Conservation (phyloP, 192 early-diverging fungal species). For the Backusella tuberculispora region DNA sequence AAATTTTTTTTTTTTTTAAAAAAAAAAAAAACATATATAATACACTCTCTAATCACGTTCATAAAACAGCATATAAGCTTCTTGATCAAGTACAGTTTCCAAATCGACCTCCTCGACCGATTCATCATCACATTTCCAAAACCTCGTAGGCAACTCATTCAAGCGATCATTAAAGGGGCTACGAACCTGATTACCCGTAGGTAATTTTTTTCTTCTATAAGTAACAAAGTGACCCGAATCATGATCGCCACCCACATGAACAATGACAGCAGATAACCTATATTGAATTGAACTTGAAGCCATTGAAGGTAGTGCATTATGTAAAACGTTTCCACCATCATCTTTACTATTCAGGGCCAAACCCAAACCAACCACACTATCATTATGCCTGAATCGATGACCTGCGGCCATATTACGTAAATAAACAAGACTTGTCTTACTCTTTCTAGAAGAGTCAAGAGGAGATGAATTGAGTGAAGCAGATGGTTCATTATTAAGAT, state of each 20-base stretch:
- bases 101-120: slow-evolving; percentile 67
- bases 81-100: slow-evolving; percentile 61
- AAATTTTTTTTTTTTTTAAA: too few relatives aligned
- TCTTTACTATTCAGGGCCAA: slow-evolving; percentile 20
- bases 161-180: slow-evolving; percentile 2
- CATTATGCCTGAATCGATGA: background rate
- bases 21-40: background rate
- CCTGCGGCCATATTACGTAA: slow-evolving; percentile 32
- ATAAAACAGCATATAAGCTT: slow-evolving; percentile 79
- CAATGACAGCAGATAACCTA: slow-evolving; percentile 74
- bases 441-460: background rate
- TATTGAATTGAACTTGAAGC: slow-evolving; percentile 53
- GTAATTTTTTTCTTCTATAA: slow-evolving; percentile 65
- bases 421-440: slow-evolving; percentile 36
- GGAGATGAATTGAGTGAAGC: slow-evolving; percentile 11
- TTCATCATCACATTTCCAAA: slow-evolving; percentile 75
- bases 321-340: slow-evolving; percentile 10
- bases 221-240: slow-evolving; percentile 90
- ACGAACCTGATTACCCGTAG: slow-evolving; percentile 36
- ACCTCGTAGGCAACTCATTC: slow-evolving; percentile 37
- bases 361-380: slow-evolving; percentile 1
- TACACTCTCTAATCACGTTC: slow-evolving; percentile 50
- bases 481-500: slow-evolving; percentile 37
- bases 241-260: slow-evolving; percentile 81
- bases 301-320: slow-evolving; percentile 22